Conservation (phyloP, 179 eudicot species). For the Beta lomatogona region DNA sequence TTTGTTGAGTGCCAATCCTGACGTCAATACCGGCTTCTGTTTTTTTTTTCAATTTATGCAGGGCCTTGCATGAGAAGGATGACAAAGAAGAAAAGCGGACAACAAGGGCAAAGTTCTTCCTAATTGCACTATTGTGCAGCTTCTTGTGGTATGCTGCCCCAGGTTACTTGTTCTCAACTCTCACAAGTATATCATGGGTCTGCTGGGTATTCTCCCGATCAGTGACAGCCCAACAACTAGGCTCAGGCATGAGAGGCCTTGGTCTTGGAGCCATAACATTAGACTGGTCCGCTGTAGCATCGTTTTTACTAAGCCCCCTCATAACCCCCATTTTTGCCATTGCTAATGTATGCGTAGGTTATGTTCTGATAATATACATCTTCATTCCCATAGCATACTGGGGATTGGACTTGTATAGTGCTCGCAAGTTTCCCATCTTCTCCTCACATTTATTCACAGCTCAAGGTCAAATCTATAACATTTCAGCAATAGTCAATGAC, state of each 20-base stretch:
- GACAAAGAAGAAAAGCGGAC: constrained; percentile 41
- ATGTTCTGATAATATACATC: constrained; percentile 55
- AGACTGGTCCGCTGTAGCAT: constrained; percentile 79
- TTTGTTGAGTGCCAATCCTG: background rate
- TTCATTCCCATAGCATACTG: constrained; percentile 76
- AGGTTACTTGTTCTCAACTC: constrained; percentile 76
- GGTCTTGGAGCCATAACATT: constrained; percentile 80
- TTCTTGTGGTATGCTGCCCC: constrained; percentile 76
- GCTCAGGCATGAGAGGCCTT: constrained; percentile 86
- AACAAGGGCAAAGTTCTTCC: constrained; percentile 81
- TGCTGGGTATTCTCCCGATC: constrained; percentile 82
- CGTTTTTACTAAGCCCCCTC: constrained; percentile 81
- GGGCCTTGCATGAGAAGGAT: constrained; percentile 87
- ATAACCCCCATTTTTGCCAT: constrained; percentile 83
- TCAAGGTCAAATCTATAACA: constrained; percentile 66
- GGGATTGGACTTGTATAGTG: constrained; percentile 70
- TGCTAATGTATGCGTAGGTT: constrained; percentile 66
- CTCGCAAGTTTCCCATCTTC: constrained; percentile 69
- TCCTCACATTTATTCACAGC: constrained; percentile 72
- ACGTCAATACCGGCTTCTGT: background rate
- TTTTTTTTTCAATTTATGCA: constrained; percentile 25
- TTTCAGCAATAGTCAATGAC: constrained; percentile 63
- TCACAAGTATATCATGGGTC: constrained; percentile 78
- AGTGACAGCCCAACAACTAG: constrained; percentile 88
- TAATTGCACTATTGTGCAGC: constrained; percentile 72